Evolutionary conservation across 352 stramenopile genomes (phyloP).

Genomic region (Phytophthora hybrid): DNA sequence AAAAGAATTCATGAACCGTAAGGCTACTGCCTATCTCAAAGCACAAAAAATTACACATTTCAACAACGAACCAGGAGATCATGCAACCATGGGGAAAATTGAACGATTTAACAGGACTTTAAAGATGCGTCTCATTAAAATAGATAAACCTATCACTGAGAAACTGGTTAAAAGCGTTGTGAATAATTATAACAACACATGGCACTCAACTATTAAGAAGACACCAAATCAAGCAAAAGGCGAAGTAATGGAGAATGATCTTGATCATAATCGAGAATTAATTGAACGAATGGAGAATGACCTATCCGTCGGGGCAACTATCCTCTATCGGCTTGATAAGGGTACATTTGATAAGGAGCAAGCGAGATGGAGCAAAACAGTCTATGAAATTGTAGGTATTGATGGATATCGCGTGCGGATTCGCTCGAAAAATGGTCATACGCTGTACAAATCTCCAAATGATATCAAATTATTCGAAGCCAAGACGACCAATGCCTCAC

Average conservation of each 20-base stretch:
- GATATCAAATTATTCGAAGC: too few relatives aligned
- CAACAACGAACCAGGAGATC: neutral
- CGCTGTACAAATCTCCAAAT: too few relatives aligned
- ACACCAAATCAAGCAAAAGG: neutral
- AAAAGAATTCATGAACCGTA: neutral
- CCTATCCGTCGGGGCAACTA: neutral
- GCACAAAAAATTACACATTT: neutral
- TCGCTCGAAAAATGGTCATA: too few relatives aligned
- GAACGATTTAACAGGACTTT: neutral
- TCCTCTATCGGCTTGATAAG: slow-evolving; percentile 9
- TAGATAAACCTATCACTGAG: neutral
- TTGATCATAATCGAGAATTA: neutral
- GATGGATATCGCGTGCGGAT: too few relatives aligned
- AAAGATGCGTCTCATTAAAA: neutral
- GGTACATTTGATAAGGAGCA: slow-evolving; percentile 11
- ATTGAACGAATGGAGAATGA: neutral
- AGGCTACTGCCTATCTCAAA: neutral
- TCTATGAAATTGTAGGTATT: too few relatives aligned
- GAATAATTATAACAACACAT: neutral
- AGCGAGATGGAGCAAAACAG: neutral
- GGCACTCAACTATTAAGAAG: neutral
- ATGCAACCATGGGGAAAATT: neutral
- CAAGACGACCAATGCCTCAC: too few relatives aligned
- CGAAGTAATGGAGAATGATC: neutral
- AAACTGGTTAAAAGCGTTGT: neutral